These are phyloP conservation scores for Paraphoma chrysanthemicola DNA, from an alignment of 2,329 filamentous ascomycete genomes.

Conservation along the genomic window DNA sequence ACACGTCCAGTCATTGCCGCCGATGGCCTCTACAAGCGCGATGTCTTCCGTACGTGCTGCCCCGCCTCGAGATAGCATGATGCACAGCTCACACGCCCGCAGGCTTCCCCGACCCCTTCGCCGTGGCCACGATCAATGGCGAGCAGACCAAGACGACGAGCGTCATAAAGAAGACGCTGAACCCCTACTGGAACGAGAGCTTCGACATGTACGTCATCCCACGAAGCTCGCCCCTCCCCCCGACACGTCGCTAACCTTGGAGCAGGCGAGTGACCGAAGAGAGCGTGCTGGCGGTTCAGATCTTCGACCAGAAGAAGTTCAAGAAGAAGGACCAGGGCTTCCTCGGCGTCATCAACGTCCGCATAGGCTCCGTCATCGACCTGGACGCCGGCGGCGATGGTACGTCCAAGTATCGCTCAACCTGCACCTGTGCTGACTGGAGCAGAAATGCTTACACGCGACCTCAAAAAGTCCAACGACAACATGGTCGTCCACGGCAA, in stretches of 20 bases:
- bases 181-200: slow-evolving; percentile 99
- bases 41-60: slow-evolving; percentile 88
- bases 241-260: slow-evolving; percentile 29
- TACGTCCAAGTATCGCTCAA: slow-evolving; percentile 53
- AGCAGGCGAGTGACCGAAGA: slow-evolving; percentile 87
- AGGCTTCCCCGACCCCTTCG: slow-evolving; percentile 98
- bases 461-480: slow-evolving; percentile 97
- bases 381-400: slow-evolving; percentile 89
- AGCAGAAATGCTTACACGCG: slow-evolving; percentile 92
- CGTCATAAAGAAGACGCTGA: slow-evolving; percentile 95
- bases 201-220: slow-evolving; percentile 84
- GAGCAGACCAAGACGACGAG: slow-evolving; percentile 98
- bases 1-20: slow-evolving; percentile 84
- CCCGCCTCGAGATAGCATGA: slow-evolving; percentile 2
- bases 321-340: slow-evolving; percentile 99
- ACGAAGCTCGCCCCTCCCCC: slow-evolving; percentile 7
- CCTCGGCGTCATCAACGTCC: slow-evolving; percentile 95
- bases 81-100: slow-evolving; percentile 36
- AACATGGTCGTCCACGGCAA: slow-evolving; percentile 98
- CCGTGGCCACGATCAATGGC: slow-evolving; percentile 94
- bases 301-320: slow-evolving; percentile 99
- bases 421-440: too few species aligned
- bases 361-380: slow-evolving; percentile 93
- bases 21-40: slow-evolving; percentile 97
- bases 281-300: slow-evolving; percentile 95